Evolutionary conservation across 108 stramenopile species (phyloP), one percentile per base, ranked within the genome.

Genomic region (Conticribra guillardii): DNA sequence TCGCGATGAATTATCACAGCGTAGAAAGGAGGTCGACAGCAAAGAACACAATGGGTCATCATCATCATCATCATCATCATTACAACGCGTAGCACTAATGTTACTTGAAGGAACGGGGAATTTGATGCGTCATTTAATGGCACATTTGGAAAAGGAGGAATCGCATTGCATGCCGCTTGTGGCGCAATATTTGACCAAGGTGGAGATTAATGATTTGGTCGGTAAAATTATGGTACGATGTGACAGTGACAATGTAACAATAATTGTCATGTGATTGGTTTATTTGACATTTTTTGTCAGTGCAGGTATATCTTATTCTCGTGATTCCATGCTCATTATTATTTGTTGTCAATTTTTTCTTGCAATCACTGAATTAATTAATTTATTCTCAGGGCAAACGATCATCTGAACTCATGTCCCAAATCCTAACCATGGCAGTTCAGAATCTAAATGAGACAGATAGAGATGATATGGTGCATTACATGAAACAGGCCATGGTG

Each of bases 351-450:
- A n/a, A n/a, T n/a, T n/a, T n/a, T n/a, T n/a, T n/a, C n/a, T n/a
- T n/a, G n/a, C n/a, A n/a, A n/a, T n/a, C n/a, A n/a, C n/a, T n/a
- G n/a, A n/a, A n/a, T n/a, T n/a, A n/a, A n/a, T n/a, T n/a, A n/a
- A n/a, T 60, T 14, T 48, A 28, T 33, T 18, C 17, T 14, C 50
- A 67, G 66, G 95, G 95, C 15, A 89, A 92, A 56, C 74, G 95
- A 15, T 83, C 83, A 0, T 83, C 86, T 0, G 92, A 94, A 37
- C 85, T 83, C 48, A 94, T 94, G 79, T 87, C 86, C 32, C 82
- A 93, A 56, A 96, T 98, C 9, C 72, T 98, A 87, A 87, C 87
- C 54, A 95, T 98, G 95, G 93, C 95, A 9, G 91, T 96, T 7
- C 92, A 94, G 49, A 94, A 89, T 69, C 81, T 98, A 14, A 77